Percentiles rank a stretch among this genome's conserved stretches.
These are phyloP conservation scores for Colletotrichum sp. DNA, from an alignment of 2,329 filamentous ascomycete genomes.

Conservation along the genomic window DNA sequence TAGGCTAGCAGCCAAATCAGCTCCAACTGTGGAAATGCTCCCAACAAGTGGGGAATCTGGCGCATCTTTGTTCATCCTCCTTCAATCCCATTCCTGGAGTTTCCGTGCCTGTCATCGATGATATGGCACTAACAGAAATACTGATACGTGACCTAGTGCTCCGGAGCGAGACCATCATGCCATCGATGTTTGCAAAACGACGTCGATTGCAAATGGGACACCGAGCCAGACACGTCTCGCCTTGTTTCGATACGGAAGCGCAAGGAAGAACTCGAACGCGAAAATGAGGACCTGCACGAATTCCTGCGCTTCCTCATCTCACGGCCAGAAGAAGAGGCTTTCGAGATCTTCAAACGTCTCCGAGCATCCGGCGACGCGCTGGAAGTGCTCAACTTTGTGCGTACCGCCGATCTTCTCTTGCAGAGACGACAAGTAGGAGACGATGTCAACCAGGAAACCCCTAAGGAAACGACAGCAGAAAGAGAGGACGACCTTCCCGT, in stretches of 20 bases:
- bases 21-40: neutral
- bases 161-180: neutral
- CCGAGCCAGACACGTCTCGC: neutral
- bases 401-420: neutral
- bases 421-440: neutral
- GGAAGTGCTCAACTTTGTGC: neutral
- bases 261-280: slow-evolving; percentile 10
- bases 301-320: neutral
- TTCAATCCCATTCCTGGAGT: no score
- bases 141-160: neutral
- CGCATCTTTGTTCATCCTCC: no score
- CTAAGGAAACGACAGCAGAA: neutral
- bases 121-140: no score
- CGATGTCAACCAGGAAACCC: neutral
- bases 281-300: neutral
- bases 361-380: neutral
- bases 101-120: no score
- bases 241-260: neutral
- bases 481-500: neutral
- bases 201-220: neutral
- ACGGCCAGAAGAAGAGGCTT: neutral
- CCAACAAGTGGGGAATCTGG: neutral
- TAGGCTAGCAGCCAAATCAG: neutral
- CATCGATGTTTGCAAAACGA: neutral
- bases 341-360: neutral